phyloP scores from a whole-genome alignment of 2,329 filamentous ascomycete genomes.

The Penicillium sp. region DNA sequence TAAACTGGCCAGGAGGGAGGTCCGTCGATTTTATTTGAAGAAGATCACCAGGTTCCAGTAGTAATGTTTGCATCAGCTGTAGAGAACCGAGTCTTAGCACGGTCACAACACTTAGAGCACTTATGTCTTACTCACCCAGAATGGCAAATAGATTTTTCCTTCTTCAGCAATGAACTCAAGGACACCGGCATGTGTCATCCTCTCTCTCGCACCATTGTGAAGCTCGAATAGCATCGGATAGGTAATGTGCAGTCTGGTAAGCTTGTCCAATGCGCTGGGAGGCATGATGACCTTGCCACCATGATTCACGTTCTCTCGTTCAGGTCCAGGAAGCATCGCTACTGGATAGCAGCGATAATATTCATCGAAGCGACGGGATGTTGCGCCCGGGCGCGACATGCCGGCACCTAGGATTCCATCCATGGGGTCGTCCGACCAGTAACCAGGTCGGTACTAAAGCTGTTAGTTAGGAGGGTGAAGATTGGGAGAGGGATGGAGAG shows the following conservation, averaged over 20 bases:
- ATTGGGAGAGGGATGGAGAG: neutral
- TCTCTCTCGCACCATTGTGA: constrained; percentile 71
- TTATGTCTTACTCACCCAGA: constrained; percentile 58
- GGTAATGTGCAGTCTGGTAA: constrained; percentile 88
- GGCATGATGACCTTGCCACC: constrained; percentile 96
- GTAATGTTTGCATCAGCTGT: constrained; percentile 86
- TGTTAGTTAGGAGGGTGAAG: constrained; percentile 12
- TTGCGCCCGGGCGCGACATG: constrained; percentile 44
- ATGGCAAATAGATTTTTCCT: constrained; percentile 87
- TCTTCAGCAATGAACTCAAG: constrained; percentile 97
- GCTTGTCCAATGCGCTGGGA: constrained; percentile 91
- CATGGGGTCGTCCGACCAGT: constrained; percentile 47
- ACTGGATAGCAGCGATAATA: constrained; percentile 97
- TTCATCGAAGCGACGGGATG: constrained; percentile 80
- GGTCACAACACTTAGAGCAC: constrained; percentile 2
- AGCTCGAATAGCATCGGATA: constrained; percentile 97
- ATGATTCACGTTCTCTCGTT: constrained; percentile 83
- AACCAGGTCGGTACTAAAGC: constrained; percentile 39
- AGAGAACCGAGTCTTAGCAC: constrained; percentile 2
- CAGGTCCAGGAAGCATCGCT: constrained; percentile 82
- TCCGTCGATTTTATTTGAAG: constrained; percentile 93
- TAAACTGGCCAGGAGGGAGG: constrained; percentile 76
- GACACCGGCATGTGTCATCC: constrained; percentile 84
- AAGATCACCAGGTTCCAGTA: constrained; percentile 83
- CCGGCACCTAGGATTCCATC: constrained; percentile 47